Evolutionary conservation across 2,329 filamentous ascomycete genomes (phyloP).

Genomic region (Aspergillus jensenii): DNA sequence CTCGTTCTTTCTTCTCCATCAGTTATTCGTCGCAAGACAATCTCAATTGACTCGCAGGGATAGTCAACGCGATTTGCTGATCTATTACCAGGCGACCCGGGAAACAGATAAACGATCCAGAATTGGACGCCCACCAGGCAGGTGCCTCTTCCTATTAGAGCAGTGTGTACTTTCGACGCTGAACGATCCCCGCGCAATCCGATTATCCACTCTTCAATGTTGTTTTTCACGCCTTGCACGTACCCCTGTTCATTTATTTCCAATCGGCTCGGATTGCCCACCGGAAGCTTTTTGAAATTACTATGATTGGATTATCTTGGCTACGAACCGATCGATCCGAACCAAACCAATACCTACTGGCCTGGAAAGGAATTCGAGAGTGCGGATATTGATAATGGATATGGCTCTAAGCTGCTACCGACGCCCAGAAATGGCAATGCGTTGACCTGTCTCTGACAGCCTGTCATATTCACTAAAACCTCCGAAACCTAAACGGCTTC

Average conservation of each 20-base stretch:
- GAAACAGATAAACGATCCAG: background rate
- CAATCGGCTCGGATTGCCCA: background rate
- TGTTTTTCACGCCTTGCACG: background rate
- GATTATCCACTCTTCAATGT: background rate
- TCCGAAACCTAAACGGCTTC: background rate
- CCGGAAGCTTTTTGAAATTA: background rate
- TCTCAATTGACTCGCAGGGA: constrained; percentile 14
- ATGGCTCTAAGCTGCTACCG: background rate
- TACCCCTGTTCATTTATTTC: background rate
- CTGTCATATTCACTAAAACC: background rate
- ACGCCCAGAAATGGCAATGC: background rate
- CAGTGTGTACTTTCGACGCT: background rate
- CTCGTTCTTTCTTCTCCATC: background rate
- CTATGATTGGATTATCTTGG: background rate
- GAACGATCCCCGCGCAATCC: background rate
- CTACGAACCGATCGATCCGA: background rate
- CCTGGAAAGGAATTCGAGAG: background rate
- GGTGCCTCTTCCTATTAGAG: background rate
- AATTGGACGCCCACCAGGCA: background rate
- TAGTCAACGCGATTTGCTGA: constrained; percentile 11
- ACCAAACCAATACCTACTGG: too few species aligned
- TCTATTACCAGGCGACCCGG: constrained; percentile 13
- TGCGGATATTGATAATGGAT: too few species aligned
- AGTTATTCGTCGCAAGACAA: background rate
- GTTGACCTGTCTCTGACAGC: background rate